These are phyloP conservation scores for Amaranthus palmeri DNA, from an alignment of 148 eudicot genomes.

Conservation along the genomic window DNA sequence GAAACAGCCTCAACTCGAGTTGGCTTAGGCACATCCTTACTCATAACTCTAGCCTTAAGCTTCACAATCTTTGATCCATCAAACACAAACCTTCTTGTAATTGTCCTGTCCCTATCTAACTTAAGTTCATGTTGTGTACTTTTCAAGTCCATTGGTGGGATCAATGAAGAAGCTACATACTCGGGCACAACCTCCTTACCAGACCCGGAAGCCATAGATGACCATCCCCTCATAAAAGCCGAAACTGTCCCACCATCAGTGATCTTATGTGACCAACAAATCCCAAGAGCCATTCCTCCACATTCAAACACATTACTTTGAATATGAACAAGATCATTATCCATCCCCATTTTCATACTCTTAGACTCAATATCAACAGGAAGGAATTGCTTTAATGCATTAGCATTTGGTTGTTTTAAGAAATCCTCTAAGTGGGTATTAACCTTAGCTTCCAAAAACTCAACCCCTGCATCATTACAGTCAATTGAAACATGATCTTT, in stretches of 20 bases:
- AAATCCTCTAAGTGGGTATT: constrained; percentile 20
- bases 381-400: constrained; percentile 23
- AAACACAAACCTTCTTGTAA: constrained; percentile 28
- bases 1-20: constrained; percentile 43
- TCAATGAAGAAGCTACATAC: constrained; percentile 20
- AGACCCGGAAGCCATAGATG: constrained; percentile 8
- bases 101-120: constrained; percentile 20
- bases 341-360: background rate
- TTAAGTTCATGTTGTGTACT: constrained; percentile 20
- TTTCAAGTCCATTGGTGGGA: constrained; percentile 24
- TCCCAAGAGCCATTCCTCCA: constrained; percentile 26
- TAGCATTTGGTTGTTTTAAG: constrained; percentile 20
- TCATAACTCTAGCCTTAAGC: constrained; percentile 21
- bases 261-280: constrained; percentile 33
- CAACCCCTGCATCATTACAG: constrained; percentile 44
- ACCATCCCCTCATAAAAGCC: constrained; percentile 29
- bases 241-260: constrained; percentile 30
- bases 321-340: constrained; percentile 19
- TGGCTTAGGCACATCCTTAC: constrained; percentile 23
- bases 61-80: constrained; percentile 17
- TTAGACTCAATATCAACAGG: constrained; percentile 28
- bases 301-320: constrained; percentile 27
- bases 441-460: constrained; percentile 25
- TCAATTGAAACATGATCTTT: constrained; percentile 34
- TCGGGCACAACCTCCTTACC: constrained; percentile 17